Percentiles rank a stretch among this genome's conserved stretches.
Evolutionary conservation across 371 early-diverging fungal species (phyloP).

Genomic region (Dichotomocladium elegans): DNA sequence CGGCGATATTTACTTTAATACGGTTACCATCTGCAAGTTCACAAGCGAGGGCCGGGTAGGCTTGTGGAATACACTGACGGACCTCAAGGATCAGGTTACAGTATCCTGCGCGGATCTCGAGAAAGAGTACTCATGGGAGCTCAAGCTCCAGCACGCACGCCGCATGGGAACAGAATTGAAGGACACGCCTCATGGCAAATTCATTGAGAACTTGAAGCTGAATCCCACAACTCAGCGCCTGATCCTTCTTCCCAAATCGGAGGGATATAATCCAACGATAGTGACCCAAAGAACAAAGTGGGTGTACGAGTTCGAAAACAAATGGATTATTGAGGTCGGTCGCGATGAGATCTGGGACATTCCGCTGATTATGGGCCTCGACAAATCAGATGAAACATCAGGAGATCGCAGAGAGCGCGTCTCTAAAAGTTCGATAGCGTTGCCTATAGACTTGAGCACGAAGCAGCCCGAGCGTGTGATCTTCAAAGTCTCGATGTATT

Average conservation of each 20-base stretch:
- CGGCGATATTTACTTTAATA: not conserved
- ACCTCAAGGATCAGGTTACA: constrained; percentile 24
- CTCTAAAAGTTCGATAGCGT: too few relatives aligned
- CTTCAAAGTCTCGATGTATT: constrained; percentile 31
- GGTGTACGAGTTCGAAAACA: constrained; percentile 26
- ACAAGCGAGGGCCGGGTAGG: constrained; percentile 15
- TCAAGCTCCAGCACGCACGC: constrained; percentile 30
- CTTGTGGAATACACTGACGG: constrained; percentile 32
- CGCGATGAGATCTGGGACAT: constrained; percentile 43
- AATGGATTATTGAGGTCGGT: constrained; percentile 33
- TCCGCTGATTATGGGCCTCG: constrained; percentile 5
- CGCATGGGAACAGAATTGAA: constrained; percentile 21
- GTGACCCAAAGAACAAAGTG: constrained; percentile 41
- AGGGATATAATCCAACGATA: constrained; percentile 17
- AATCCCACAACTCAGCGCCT: constrained; percentile 14
- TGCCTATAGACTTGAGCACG: constrained; percentile 26
- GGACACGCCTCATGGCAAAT: constrained; percentile 38
- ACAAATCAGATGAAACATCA: constrained; percentile 6
- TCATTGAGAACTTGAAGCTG: constrained; percentile 18
- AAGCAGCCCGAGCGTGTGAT: constrained; percentile 20
- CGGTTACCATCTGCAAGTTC: constrained; percentile 10
- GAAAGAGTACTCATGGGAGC: constrained; percentile 41
- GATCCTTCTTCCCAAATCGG: constrained; percentile 11
- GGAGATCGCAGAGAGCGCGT: too few relatives aligned
- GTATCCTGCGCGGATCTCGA: constrained; percentile 27